A percentile compares a stretch with the other conserved stretches of the same genome.
Evolutionary conservation across 768 basidiomycete species (phyloP).

Genomic region (Termitomyces sp.): DNA sequence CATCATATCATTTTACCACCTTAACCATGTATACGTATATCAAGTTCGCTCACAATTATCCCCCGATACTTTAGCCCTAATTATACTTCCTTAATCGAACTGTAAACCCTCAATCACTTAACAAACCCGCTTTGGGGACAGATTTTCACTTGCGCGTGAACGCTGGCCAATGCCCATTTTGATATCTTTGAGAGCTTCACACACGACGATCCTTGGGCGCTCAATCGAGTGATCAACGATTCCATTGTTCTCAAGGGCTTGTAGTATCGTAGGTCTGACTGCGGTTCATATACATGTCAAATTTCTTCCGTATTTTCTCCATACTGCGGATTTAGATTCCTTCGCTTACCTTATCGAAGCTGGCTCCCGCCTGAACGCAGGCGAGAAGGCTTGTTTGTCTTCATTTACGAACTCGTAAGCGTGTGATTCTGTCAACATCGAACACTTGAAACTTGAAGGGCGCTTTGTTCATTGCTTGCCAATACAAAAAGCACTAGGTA

Average conservation of each 20-base stretch:
- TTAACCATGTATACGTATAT: conserved; percentile 11
- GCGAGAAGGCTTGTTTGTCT: neutral
- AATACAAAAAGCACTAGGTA: neutral
- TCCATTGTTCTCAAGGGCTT: too few species aligned
- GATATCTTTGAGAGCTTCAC: too few species aligned
- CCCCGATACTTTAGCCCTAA: conserved; percentile 1
- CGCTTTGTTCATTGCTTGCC: neutral
- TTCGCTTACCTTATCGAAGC: neutral
- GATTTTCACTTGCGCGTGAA: neutral
- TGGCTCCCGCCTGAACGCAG: neutral
- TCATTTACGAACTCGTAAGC: neutral
- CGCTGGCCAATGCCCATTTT: neutral
- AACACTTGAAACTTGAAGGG: too few species aligned
- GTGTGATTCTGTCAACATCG: neutral
- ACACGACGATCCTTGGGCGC: neutral
- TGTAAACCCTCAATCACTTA: neutral
- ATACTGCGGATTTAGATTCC: neutral
- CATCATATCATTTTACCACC: conserved; percentile 1
- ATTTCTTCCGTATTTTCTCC: neutral
- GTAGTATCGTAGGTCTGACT: neutral
- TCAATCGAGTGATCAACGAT: neutral
- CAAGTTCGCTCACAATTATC: conserved; percentile 5
- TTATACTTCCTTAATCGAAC: neutral
- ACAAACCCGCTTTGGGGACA: neutral
- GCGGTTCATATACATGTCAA: neutral